Evolutionary conservation across 1,284 basidiomycete species (phyloP), one percentile per base, ranked within the genome.

Genomic region (Ceratobasidium sp.): DNA sequence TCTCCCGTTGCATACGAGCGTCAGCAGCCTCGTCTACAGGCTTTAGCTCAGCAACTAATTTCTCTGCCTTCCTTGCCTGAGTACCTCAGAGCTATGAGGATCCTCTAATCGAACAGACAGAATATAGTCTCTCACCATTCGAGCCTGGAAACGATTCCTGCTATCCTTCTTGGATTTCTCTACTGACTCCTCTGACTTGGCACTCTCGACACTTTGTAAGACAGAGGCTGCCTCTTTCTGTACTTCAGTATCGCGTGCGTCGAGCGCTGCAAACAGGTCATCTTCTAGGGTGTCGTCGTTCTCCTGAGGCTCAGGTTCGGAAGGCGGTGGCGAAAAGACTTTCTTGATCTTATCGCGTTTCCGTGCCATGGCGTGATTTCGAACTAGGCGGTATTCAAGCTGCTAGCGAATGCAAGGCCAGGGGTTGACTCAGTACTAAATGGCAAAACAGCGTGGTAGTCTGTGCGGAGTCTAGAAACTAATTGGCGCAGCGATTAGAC

Each of bases 1-100:
- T 89, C 83, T 94, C 93, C 78, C 87, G 88, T 81, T 92, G 88
- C 1, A 94, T 82, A 79, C 89, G 87, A n/a, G 90, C 92, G 78
- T 93, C 91, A 54, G 87, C 86, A 17, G 88, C 90, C 28, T 90
- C 88, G 83, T 96, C 91, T 50, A 86, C 86, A 1, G 89, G 87
- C 0, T 91, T 83, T 64, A 89, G 88, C 33, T 87, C 86, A 81
- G 92, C 89, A n/a, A 90, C 87, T 5, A 94, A 83, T 1, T 89
- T 89, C 44, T 91, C 92, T 26, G 91, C 91, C 84, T 93, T 97
- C 81, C 93, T 88, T 10, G 93, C 93, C 95, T 96, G 80, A 48
- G 59, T 40, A 44, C 50, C 33, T 38, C 20, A 23, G 70, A 20
- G 12, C 26, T 38, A 46, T 38, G 6, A 26, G 28, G 15, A 1